Percentiles rank a stretch among this genome's conserved stretches.
Conservation (phyloP, 306 rosid species). For the Vicia faba region DNA sequence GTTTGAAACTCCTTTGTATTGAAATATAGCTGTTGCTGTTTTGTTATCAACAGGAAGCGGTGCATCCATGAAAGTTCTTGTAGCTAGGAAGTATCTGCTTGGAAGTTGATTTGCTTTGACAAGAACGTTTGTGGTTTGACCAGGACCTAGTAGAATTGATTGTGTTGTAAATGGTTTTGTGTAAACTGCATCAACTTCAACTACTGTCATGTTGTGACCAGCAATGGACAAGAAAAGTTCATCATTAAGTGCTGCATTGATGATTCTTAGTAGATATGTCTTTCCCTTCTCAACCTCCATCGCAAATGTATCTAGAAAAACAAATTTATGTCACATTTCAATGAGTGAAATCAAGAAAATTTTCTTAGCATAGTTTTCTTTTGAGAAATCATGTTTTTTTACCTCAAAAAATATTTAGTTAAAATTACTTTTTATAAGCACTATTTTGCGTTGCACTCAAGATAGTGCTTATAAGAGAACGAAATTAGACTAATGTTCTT, state of each 20-base stretch:
- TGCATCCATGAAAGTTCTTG: constrained; percentile 72
- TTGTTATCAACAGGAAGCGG: constrained; percentile 70
- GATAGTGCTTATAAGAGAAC: not conserved
- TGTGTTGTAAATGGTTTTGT: constrained; percentile 75
- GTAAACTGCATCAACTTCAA: constrained; percentile 91
- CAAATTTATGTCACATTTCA: not conserved
- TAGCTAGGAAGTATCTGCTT: constrained; percentile 68
- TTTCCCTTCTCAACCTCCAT: constrained; percentile 79
- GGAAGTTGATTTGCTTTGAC: constrained; percentile 63
- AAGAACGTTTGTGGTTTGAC: constrained; percentile 88
- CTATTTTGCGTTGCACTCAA: not conserved
- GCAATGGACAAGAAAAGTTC: constrained; percentile 80
- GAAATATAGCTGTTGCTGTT: constrained; percentile 78
- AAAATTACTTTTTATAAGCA: not conserved
- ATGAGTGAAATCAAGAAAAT: not conserved
- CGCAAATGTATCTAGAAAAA: constrained; percentile 63
- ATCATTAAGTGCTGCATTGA: constrained; percentile 52
- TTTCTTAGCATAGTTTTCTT: too few species aligned
- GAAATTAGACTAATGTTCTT: constrained; percentile 33
- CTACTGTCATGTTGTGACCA: constrained; percentile 77
- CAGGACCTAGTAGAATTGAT: constrained; percentile 75
- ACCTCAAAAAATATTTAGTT: too few species aligned
- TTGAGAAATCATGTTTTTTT: too few species aligned
- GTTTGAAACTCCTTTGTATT: constrained; percentile 70
- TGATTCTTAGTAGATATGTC: constrained; percentile 70